Evolutionary conservation across 345 rosid genomes (phyloP).

Genomic region (Populus ilicifolia): DNA sequence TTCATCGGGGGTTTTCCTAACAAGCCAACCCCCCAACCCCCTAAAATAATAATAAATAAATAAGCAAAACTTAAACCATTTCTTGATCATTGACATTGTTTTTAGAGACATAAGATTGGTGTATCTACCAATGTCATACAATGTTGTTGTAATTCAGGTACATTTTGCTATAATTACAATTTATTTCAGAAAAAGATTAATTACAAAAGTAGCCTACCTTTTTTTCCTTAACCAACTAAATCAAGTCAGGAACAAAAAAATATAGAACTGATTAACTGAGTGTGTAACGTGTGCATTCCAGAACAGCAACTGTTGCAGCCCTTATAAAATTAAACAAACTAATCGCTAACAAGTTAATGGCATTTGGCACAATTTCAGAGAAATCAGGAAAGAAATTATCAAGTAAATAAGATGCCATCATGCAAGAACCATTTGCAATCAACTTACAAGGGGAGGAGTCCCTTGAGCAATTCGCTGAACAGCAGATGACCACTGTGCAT

Average conservation of each 20-base stretch:
- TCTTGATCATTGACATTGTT: not conserved
- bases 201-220: not conserved
- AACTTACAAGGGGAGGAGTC: conserved; percentile 98
- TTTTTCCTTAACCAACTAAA: not conserved
- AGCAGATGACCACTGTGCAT: conserved; percentile 70
- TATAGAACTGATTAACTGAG: not conserved
- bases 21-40: too few species aligned
- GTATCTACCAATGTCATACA: not conserved
- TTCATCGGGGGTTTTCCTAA: not conserved
- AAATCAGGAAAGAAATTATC: not conserved
- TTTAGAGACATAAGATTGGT: not conserved
- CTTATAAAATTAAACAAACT: not conserved
- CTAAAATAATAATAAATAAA: not conserved
- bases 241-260: not conserved
- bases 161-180: not conserved
- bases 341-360: not conserved
- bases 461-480: conserved; percentile 93
- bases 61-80: not conserved
- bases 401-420: conserved; percentile 8
- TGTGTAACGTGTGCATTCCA: not conserved
- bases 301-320: not conserved
- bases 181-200: not conserved
- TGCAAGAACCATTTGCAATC: conserved; percentile 20
- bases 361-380: not conserved
- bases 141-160: not conserved